A percentile compares a stretch with the other conserved stretches of the same genome.
Conservation (phyloP, 2,329 filamentous ascomycete genomes). For the Pyrenochaeta sp. region DNA sequence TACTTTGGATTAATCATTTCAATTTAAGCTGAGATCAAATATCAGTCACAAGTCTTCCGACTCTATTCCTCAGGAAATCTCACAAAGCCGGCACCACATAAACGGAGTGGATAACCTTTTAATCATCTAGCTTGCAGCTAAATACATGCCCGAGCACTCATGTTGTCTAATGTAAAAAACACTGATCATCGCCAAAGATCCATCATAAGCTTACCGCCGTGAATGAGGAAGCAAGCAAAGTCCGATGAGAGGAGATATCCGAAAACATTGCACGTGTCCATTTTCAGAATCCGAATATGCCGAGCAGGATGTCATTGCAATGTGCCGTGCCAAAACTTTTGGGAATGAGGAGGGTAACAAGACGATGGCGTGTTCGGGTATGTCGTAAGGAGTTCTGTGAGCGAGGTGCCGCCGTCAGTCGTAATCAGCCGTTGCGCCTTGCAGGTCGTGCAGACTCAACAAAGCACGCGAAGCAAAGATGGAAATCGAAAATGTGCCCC, state of each 20-base stretch:
- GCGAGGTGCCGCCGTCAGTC: conserved; percentile 20
- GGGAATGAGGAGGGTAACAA: conserved; percentile 27
- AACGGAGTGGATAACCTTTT: conserved; percentile 33
- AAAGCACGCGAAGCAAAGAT: conserved; percentile 17
- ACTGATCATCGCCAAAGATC: conserved; percentile 7
- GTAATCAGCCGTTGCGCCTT: conserved; percentile 22
- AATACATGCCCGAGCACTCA: conserved; percentile 44
- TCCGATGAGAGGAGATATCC: conserved; percentile 23
- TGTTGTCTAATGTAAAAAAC: conserved; percentile 34
- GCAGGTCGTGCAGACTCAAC: conserved; percentile 18
- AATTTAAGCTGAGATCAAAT: no score
- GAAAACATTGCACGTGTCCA: conserved; percentile 31
- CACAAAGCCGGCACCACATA: conserved; percentile 1
- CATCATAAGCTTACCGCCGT: conserved; percentile 13
- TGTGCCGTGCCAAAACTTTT: conserved; percentile 44
- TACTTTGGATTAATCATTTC: no score
- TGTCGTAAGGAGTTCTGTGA: conserved; percentile 19
- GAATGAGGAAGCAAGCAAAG: neutral
- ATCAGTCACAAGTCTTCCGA: no score
- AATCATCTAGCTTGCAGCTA: conserved; percentile 39
- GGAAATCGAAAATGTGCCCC: conserved; percentile 15
- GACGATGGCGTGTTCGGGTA: conserved; percentile 29
- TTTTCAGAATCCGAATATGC: conserved; percentile 29
- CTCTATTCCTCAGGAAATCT: neutral
- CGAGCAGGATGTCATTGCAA: conserved; percentile 24